These are phyloP conservation scores for Leccinum fibrillosum DNA, from an alignment of 768 basidiomycete species.

Conservation along the genomic window DNA sequence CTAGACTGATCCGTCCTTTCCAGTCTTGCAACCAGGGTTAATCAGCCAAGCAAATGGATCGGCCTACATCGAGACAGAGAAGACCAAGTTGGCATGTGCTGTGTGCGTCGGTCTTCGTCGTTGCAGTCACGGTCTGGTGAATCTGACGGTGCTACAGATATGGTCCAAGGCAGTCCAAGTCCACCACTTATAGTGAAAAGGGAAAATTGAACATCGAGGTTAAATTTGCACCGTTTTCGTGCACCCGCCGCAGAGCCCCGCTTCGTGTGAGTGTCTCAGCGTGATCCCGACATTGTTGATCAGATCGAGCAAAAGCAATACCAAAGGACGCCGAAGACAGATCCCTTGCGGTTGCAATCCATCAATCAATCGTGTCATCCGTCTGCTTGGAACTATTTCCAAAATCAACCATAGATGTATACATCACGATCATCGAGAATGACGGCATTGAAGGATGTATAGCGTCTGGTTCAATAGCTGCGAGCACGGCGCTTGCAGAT, in stretches of 20 bases:
- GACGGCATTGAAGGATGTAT: constrained; percentile 88
- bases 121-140: neutral
- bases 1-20: constrained; percentile 7
- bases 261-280: constrained; percentile 61
- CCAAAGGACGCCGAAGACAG: constrained; percentile 91
- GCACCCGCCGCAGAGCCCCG: constrained; percentile 70
- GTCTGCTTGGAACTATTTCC: constrained; percentile 89
- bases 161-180: constrained; percentile 84
- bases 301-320: constrained; percentile 3
- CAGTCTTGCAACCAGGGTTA: constrained; percentile 87
- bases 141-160: constrained; percentile 44
- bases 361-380: constrained; percentile 81
- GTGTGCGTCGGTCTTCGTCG: constrained; percentile 54
- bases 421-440: constrained; percentile 85
- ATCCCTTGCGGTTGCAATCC: constrained; percentile 75
- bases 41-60: constrained; percentile 95
- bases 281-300: neutral
- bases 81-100: constrained; percentile 92
- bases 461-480: constrained; percentile 82
- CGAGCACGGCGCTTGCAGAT: constrained; percentile 86
- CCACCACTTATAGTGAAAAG: constrained; percentile 75
- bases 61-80: constrained; percentile 91
- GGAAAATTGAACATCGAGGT: constrained; percentile 93
- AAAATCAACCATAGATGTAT: constrained; percentile 91
- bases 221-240: constrained; percentile 95